Evolutionary conservation across 345 rosid genomes (phyloP).

Genomic region (Heritiera littoralis): DNA sequence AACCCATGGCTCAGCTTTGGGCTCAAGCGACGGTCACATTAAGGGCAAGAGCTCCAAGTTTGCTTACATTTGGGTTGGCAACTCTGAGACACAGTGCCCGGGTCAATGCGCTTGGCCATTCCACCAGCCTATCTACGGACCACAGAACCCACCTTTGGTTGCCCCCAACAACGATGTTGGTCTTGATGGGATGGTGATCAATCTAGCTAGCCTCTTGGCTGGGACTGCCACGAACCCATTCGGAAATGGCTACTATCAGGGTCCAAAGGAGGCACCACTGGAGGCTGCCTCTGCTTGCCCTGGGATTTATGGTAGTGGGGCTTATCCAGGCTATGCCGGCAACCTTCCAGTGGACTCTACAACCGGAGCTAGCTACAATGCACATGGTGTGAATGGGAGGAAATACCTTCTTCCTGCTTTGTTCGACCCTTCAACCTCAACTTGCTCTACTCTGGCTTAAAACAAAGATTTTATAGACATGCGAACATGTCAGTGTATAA

Average conservation of each 20-base stretch:
- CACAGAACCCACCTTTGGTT: slow-evolving; percentile 64
- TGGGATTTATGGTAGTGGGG: slow-evolving; percentile 77
- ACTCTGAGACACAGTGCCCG: slow-evolving; percentile 80
- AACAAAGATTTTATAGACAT: background rate
- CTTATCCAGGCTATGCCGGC: slow-evolving; percentile 84
- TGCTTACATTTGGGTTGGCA: slow-evolving; percentile 85
- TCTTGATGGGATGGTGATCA: slow-evolving; percentile 79
- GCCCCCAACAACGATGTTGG: slow-evolving; percentile 88
- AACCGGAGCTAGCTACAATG: slow-evolving; percentile 79
- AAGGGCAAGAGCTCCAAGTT: slow-evolving; percentile 36
- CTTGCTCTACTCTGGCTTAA: slow-evolving; percentile 61
- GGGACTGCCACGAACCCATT: slow-evolving; percentile 91
- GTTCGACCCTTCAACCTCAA: slow-evolving; percentile 57
- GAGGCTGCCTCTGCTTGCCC: slow-evolving; percentile 89
- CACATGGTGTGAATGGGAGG: slow-evolving; percentile 67
- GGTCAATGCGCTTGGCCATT: slow-evolving; percentile 97
- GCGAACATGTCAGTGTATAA: background rate
- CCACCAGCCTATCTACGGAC: slow-evolving; percentile 86
- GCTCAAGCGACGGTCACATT: slow-evolving; percentile 27
- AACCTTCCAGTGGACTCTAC: slow-evolving; percentile 52
- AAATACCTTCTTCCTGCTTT: slow-evolving; percentile 80
- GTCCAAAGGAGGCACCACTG: slow-evolving; percentile 68
- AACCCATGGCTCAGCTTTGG: slow-evolving; percentile 53
- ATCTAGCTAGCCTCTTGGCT: slow-evolving; percentile 69
- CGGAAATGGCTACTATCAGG: slow-evolving; percentile 79